These are phyloP conservation scores for Ensete ventricosum DNA, from an alignment of 176 grass and related monocot genomes.

Conservation along the genomic window DNA sequence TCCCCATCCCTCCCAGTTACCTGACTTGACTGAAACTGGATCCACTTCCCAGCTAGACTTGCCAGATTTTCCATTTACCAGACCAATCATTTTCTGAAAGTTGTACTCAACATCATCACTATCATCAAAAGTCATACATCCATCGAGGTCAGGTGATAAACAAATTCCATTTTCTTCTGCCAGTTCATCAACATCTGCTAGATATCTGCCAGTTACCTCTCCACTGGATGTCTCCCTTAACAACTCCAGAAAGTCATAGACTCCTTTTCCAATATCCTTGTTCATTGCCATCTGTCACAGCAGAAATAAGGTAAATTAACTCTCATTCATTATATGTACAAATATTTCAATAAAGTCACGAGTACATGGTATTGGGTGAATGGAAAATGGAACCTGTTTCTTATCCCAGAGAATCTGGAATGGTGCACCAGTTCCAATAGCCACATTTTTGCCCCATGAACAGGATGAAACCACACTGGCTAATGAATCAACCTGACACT, in stretches of 20 bases:
- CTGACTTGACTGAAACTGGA: slow-evolving; percentile 39
- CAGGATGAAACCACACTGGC: slow-evolving; percentile 79
- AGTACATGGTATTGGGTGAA: not conserved
- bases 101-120: slow-evolving; percentile 35
- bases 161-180: slow-evolving; percentile 47
- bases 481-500: slow-evolving; percentile 79
- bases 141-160: slow-evolving; percentile 63
- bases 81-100: slow-evolving; percentile 26
- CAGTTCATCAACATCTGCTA: slow-evolving; percentile 77
- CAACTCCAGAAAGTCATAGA: slow-evolving; percentile 81
- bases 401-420: slow-evolving; percentile 95
- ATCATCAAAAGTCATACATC: slow-evolving; percentile 62
- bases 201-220: slow-evolving; percentile 41
- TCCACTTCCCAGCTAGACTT: slow-evolving; percentile 37
- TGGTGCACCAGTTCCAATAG: slow-evolving; percentile 72
- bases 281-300: slow-evolving; percentile 49
- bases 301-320: not conserved
- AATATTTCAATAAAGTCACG: not conserved
- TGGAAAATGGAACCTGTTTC: slow-evolving; percentile 47
- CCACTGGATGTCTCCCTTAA: slow-evolving; percentile 42
- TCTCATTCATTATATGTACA: not conserved
- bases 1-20: slow-evolving; percentile 56
- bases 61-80: slow-evolving; percentile 26
- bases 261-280: slow-evolving; percentile 55
- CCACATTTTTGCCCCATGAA: slow-evolving; percentile 81